These are phyloP conservation scores for Penicillium atrosanguineum DNA, from an alignment of 495 filamentous ascomycete genomes.

Conservation along the genomic window DNA sequence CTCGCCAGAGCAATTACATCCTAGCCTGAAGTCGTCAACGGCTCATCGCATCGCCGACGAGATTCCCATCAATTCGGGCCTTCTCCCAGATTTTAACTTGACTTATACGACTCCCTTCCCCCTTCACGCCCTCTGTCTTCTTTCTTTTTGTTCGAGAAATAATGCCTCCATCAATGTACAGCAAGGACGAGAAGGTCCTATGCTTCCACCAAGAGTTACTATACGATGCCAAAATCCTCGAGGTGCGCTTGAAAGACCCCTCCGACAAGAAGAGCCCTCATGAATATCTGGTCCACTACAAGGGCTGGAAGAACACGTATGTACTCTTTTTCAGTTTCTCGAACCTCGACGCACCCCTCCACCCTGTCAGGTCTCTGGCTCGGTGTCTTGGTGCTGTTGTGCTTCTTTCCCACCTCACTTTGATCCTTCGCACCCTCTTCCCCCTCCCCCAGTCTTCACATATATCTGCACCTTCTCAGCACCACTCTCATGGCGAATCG, in stretches of 20 bases:
- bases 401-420: background rate
- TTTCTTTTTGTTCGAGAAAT: slow-evolving; percentile 11
- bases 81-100: background rate
- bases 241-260: slow-evolving; percentile 59
- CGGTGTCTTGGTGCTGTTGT: background rate
- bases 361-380: background rate
- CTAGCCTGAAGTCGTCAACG: background rate
- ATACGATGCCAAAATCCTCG: slow-evolving; percentile 94
- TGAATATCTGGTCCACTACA: slow-evolving; percentile 94
- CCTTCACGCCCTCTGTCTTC: background rate
- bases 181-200: slow-evolving; percentile 88
- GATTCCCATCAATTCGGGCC: background rate
- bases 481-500: background rate
- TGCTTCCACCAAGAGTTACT: slow-evolving; percentile 97
- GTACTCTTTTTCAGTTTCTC: slow-evolving; percentile 29
- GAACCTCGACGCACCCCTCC: background rate
- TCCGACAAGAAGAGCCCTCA: slow-evolving; percentile 72
- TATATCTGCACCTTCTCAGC: background rate
- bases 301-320: slow-evolving; percentile 97
- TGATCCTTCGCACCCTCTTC: background rate
- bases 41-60: background rate
- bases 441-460: background rate
- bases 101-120: background rate
- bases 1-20: background rate
- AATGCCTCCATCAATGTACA: slow-evolving; percentile 70